Base-by-base conservation (phyloP, 345 rosid species). In the Hibiscus tridactylites region DNA sequence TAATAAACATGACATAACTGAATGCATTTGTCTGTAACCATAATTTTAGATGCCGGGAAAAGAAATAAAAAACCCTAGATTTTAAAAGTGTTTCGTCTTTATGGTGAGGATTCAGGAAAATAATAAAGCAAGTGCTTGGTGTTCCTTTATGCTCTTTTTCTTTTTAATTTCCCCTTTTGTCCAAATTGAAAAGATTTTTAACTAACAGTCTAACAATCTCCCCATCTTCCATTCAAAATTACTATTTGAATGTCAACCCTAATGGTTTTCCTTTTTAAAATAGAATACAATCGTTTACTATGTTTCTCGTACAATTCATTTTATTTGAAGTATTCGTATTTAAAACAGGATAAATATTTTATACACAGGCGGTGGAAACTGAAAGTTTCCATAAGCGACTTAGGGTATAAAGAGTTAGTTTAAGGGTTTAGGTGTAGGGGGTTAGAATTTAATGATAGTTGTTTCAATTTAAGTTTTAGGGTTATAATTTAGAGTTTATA, bases 181-280 rank as follows among this genome's bases (percentile, higher is more conserved):
- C 3, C n/a, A 1, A 64, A 64, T 6, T 37, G 52, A 64, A 37
- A 37, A 9, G 50, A 39, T 19, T 39, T 64, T 64, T 5, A 64
- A 39, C 68, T 64, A 64, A 64, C 68, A 39, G 68, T 64, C 67
- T 17, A 63, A 17, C 49, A 17, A 37, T 62, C 37, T 59, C 4
- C n/a, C 19, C 47, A 31, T 61, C 39, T 61, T 29, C 65, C 42
- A 13, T 61, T 61, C 65, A 61, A 9, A 29, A 61, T 58, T 58
- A 58, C 61, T 58, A 58, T 58, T 24, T 24, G 47, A 58, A 24
- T 58, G 7, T 58, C 16, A 24, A 56, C 60, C 60, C 60, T 56
- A 56, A 19, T 4, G 56, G 17, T 50, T 50, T 50, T 3, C 54
- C 54, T 3, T 49, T 37, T 37, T 37, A 6, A 6, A 37, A 6